phyloP scores from a whole-genome alignment of 2,329 filamentous ascomycete species.

The Calonectria pseudoturangicola region DNA sequence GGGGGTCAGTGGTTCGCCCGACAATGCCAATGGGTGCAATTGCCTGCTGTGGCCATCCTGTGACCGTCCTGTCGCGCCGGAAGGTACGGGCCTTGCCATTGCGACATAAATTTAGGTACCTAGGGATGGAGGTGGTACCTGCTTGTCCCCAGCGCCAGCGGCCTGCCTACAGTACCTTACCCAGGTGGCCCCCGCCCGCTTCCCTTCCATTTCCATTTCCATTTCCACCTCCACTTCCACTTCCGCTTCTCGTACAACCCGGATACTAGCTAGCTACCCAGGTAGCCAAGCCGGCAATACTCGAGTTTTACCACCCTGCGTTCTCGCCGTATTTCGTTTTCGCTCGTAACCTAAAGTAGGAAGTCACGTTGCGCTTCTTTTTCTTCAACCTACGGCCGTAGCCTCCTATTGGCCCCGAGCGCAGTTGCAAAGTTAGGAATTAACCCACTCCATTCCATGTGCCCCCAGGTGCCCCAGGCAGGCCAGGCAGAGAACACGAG shows the following conservation, averaged over 20 bases:
- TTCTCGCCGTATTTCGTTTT: not conserved
- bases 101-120: not conserved
- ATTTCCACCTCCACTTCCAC: not conserved
- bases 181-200: not conserved
- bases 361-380: slow-evolving; percentile 26
- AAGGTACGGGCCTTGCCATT: slow-evolving; percentile 13
- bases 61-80: slow-evolving; percentile 16
- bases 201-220: not conserved
- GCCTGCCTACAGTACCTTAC: slow-evolving; percentile 6
- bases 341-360: slow-evolving; percentile 9
- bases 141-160: not conserved
- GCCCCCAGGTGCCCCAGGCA: slow-evolving; percentile 52
- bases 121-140: not conserved
- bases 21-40: slow-evolving; percentile 11
- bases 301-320: not conserved
- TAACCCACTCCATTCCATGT: slow-evolving; percentile 47
- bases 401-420: slow-evolving; percentile 21
- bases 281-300: slow-evolving; percentile 8
- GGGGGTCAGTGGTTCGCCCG: slow-evolving; percentile 36
- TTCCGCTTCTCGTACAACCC: not conserved
- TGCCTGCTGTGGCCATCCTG: slow-evolving; percentile 16
- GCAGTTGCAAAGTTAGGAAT: slow-evolving; percentile 41
- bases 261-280: not conserved
- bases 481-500: slow-evolving; percentile 50
- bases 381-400: slow-evolving; percentile 2